Evolutionary conservation across 2,329 filamentous ascomycete species (phyloP), one percentile per base, ranked within the genome.

Genomic region (Cordyceps pruinosa): DNA sequence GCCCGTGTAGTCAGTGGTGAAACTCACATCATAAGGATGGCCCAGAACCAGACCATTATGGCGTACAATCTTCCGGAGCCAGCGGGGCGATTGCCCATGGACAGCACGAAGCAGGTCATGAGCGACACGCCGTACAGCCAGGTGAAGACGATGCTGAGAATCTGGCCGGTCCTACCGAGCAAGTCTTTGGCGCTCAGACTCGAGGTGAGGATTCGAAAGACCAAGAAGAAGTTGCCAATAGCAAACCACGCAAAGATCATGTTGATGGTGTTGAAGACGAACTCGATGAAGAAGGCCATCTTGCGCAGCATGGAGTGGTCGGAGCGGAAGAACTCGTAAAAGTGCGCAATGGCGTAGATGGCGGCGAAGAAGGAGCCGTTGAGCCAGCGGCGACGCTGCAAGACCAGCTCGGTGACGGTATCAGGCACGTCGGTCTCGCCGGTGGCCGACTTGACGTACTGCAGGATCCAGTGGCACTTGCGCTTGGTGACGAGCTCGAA

Each of bases 161-260:
- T 85, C 39, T 83, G 83, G 55, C 94, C 94, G 10, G 84, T 84
- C 5, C 81, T 85, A 49, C 91, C 90, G 2, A 97, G 81, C 26
- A 97, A 80, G 32, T 81, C 72, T 0, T 75, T 65, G 26, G 82
- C 79, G 46, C 90, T 88, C 62, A 99, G 77, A 66, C 92, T 96
- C 12, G 85, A 87, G 1, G 93, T 97, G 62, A 99, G 77, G 69
- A 99, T 97, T 72, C 92, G 92, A 78, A 99, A 99, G 64, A 99
- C 93, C 68, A 99, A 77, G 82, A 97, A 99, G 81, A 99, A 99
- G 76, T 99, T 99, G 68, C 94, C 89, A 68, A 97, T 94, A 66
- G 88, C 90, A 69, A 99, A 97, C 94, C 94, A 99, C 54, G 94
- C 92, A 71, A 97, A 99, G 68, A 99, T 82, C 90, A 97, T 97